Evolutionary conservation across 2,329 filamentous ascomycete genomes (phyloP), one percentile per base, ranked within the genome.

Genomic region (Zasmidium citrigriseum): DNA sequence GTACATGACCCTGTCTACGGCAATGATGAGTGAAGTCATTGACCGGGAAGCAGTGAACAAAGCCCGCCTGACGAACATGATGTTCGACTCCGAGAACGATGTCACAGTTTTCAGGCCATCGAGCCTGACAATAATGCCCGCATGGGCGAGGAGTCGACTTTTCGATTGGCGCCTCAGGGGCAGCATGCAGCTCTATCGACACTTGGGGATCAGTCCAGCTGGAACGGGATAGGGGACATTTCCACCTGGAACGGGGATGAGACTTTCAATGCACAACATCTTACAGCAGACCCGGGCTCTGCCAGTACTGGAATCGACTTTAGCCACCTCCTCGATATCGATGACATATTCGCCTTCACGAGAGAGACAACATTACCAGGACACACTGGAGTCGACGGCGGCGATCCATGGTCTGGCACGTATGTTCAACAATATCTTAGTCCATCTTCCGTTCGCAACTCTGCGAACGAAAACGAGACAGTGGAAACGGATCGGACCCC

Each of bases 281-380:
- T 23, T 10, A 25, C 22, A 29, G 22, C 22, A 4, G 23, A 18
- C 20, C 22, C 47, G 29, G 20, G 47, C 22, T 50, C 47, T 3
- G 20, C n/a, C 10, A 20, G 47, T 20, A 20, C 47, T 3, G 22
- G n/a, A 21, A 44, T 46, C 14, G 63, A 60, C 52, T 60, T 64
- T 46, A 60, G 54, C 22, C 60, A 63, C 51, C 47, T 64, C 46
- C 57, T 44, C 2, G 62, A 60, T 29, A 46, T 64, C 41, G 62
- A 64, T 23, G 61, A 64, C 20, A 61, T 64, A 18, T 61, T 64
- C 45, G 48, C 61, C 18, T 64, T 59, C 45, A 64, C 62, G 20
- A 56, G 55, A 53, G 18, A 44, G 16, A 41, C 23, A 10, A 21
- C 49, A 10, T 38, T 52, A 2, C 12, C 51, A 1, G 51, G 22